phyloP scores from a whole-genome alignment of 2,329 filamentous ascomycete genomes.

The Colletotrichum noveboracense region DNA sequence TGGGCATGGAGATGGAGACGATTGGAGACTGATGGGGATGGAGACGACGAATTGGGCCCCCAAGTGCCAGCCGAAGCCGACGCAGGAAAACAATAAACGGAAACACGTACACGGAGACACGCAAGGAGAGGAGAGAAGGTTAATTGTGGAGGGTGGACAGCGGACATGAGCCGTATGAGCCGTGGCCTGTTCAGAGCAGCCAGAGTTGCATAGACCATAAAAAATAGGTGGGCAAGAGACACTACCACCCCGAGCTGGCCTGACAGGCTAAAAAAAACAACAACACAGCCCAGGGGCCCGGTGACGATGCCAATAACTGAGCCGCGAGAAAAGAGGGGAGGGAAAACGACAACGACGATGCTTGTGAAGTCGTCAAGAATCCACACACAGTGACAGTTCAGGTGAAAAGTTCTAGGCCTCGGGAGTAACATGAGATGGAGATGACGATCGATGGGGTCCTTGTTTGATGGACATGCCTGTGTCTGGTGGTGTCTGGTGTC shows the following conservation, averaged over 20 bases:
- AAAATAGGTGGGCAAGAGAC: neutral
- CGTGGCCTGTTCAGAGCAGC: neutral
- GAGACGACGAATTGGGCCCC: constrained; percentile 9
- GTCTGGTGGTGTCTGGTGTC: neutral
- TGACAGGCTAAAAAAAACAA: neutral
- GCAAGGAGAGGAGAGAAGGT: neutral
- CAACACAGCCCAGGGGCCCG: neutral
- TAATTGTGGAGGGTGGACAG: neutral
- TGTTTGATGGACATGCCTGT: neutral
- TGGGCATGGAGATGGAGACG: constrained; percentile 3
- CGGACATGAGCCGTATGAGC: neutral
- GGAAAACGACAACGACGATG: neutral
- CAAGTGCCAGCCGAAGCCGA: constrained; percentile 1
- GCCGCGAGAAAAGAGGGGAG: neutral
- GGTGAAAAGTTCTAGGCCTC: neutral
- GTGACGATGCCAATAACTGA: neutral
- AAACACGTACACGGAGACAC: neutral
- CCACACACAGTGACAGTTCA: neutral
- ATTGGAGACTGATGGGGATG: neutral
- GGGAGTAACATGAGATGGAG: neutral
- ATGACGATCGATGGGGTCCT: neutral
- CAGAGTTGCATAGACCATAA: neutral
- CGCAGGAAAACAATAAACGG: neutral
- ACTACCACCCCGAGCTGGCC: neutral
- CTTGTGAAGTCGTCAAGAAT: neutral